Base-by-base conservation (phyloP, 2,329 filamentous ascomycete species). In the Basipetospora chlamydospora region DNA sequence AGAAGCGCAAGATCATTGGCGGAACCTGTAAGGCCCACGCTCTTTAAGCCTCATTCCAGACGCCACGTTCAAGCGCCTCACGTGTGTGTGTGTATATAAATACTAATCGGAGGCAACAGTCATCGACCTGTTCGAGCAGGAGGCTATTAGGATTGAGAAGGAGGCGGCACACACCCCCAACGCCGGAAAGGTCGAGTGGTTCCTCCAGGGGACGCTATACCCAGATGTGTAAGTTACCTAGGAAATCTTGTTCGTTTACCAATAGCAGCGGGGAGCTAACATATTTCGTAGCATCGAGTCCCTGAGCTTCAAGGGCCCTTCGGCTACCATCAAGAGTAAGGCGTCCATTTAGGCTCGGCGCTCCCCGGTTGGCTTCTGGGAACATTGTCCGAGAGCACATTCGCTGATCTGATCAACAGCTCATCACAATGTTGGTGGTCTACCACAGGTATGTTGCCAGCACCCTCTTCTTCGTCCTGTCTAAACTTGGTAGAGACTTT, bases 1-100 rank as follows among this genome's bases (percentile, higher is more conserved):
- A 72, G 52, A 95, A 94, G 68, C 70, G 87, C 38, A 94, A 93
- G 61, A 77, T 95, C 48, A 95, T 95, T 42, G 87, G 86, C 39
- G 72, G 67, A 43, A 82, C 32, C 72, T 67, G 48, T 57, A 39
- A 39, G 44, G n/a, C n/a, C n/a, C n/a, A n/a, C n/a, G n/a, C n/a
- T n/a, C n/a, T n/a, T n/a, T n/a, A n/a, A n/a, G n/a, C n/a, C n/a
- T n/a, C n/a, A n/a, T n/a, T n/a, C n/a, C n/a, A n/a, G n/a, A n/a
- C n/a, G n/a, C 25, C 9, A 26, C 25, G 25, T 9, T n/a, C 25
- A 26, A 26, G 8, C 8, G 8, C 25, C n/a, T n/a, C n/a, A n/a
- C n/a, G n/a, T n/a, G n/a, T n/a, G 25, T 26, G 25, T 9, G 9
- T 26, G 8, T 26, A 26, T 26, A 26, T 9, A 8, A 26, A n/a